phyloP scores from a whole-genome alignment of 2,329 filamentous ascomycete species.

The Aspergillus calidoustus region DNA sequence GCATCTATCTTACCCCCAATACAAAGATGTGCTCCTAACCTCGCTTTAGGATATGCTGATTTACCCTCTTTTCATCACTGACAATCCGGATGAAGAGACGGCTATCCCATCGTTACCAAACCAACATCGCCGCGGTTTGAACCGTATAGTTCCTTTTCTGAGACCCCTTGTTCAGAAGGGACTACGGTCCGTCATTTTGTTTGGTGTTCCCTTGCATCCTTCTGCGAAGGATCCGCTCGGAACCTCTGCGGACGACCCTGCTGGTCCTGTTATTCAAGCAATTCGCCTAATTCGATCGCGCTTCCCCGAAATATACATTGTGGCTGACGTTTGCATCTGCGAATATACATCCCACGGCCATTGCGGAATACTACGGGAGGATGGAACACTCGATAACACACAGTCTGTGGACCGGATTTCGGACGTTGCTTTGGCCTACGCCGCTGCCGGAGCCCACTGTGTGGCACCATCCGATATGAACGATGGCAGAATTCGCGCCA shows the following conservation, averaged over 20 bases:
- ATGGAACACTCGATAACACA: conserved; percentile 89
- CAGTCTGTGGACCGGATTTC: conserved; percentile 93
- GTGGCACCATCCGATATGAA: conserved; percentile 99
- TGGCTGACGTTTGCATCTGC: conserved; percentile 93
- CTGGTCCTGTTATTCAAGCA: conserved; percentile 85
- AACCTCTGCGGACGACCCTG: conserved; percentile 88
- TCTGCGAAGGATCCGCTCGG: conserved; percentile 88
- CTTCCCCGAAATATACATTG: conserved; percentile 91
- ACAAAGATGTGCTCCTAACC: neutral
- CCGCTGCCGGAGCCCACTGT: conserved; percentile 93
- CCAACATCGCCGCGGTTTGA: conserved; percentile 85
- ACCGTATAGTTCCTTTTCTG: conserved; percentile 82
- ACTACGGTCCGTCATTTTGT: conserved; percentile 89
- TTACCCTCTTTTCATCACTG: conserved; percentile 94
- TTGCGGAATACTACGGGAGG: conserved; percentile 92
- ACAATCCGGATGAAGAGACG: conserved; percentile 89
- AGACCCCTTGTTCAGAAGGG: conserved; percentile 87
- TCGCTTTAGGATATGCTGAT: conserved; percentile 86
- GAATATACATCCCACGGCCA: conserved; percentile 98
- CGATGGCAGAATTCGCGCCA: conserved; percentile 93
- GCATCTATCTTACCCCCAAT: neutral
- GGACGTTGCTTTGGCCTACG: conserved; percentile 97
- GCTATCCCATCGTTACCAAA: conserved; percentile 89
- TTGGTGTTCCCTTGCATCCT: conserved; percentile 84
- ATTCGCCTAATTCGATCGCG: conserved; percentile 82